Conservation (phyloP, 805 yeast species). For the Alloascoidea hylecoeti region DNA sequence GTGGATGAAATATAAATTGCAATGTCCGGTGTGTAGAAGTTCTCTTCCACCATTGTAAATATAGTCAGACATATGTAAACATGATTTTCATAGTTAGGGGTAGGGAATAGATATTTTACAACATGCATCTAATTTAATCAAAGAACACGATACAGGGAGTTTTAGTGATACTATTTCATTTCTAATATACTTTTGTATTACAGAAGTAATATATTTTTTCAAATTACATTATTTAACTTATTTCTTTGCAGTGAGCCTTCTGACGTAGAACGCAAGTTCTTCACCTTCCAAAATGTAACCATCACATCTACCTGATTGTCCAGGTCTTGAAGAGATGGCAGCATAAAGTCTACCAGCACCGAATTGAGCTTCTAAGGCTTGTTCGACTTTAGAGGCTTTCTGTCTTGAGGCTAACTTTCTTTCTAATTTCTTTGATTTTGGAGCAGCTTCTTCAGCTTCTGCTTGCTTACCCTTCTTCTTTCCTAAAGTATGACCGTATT, state of each 20-base stretch:
- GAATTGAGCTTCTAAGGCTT: constrained; percentile 91
- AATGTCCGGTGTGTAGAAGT: constrained; percentile 87
- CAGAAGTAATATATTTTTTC: too few relatives aligned
- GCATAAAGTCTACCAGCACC: constrained; percentile 99
- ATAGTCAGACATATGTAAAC: background rate
- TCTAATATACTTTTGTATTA: too few relatives aligned
- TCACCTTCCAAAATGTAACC: constrained; percentile 99
- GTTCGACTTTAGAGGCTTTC: constrained; percentile 70
- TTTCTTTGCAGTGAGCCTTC: constrained; percentile 99
- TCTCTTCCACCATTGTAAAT: constrained; percentile 69
- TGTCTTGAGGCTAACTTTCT: constrained; percentile 93
- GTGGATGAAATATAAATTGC: constrained; percentile 89
- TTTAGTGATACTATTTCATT: too few relatives aligned
- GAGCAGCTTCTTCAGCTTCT: constrained; percentile 25
- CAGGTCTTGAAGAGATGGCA: constrained; percentile 97
- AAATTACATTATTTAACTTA: constrained; percentile 32
- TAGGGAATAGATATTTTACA: too few relatives aligned
- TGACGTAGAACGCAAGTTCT: constrained; percentile 99
- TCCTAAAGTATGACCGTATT: constrained; percentile 91
- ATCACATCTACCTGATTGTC: constrained; percentile 99
- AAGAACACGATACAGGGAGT: too few relatives aligned
- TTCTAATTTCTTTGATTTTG: constrained; percentile 67
- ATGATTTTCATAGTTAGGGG: too few relatives aligned
- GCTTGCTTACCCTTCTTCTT: constrained; percentile 40
- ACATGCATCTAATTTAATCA: too few relatives aligned